Evolutionary conservation across 1,284 basidiomycete genomes (phyloP).

Genomic region (Malassezia caprae): DNA sequence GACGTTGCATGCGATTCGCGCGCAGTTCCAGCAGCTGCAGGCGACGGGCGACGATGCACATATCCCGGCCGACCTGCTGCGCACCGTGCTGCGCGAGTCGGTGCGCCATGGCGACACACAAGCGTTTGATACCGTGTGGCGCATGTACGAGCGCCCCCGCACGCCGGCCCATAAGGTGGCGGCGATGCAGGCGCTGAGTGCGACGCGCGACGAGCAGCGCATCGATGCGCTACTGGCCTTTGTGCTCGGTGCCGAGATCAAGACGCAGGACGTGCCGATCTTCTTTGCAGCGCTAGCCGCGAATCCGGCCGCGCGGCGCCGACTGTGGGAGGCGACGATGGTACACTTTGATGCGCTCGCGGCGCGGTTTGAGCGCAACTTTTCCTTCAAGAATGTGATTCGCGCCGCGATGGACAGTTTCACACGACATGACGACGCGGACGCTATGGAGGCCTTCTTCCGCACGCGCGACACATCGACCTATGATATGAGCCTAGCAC

Average conservation of each 20-base stretch:
- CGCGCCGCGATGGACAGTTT: conserved; percentile 58
- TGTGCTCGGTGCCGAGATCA: conserved; percentile 24
- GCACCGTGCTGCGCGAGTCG: conserved; percentile 47
- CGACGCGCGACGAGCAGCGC: conserved; percentile 32
- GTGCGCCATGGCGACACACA: conserved; percentile 64
- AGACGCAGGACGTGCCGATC: conserved; percentile 48
- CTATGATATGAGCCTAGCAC: conserved; percentile 57
- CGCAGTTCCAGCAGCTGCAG: conserved; percentile 64
- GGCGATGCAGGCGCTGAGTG: conserved; percentile 47
- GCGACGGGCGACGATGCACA: conserved; percentile 64
- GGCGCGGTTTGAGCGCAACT: conserved; percentile 57
- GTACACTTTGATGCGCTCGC: conserved; percentile 40
- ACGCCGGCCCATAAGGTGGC: conserved; percentile 52
- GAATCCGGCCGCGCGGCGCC: conserved; percentile 42
- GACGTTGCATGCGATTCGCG: conserved; percentile 56
- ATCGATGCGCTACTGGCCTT: conserved; percentile 36
- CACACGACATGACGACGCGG: conserved; percentile 62
- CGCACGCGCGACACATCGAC: conserved; percentile 45
- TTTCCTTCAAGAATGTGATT: conserved; percentile 42
- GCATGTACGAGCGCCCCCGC: conserved; percentile 57
- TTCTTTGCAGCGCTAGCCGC: conserved; percentile 40
- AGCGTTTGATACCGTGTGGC: conserved; percentile 58
- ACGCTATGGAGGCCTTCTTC: conserved; percentile 57
- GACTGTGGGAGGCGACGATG: conserved; percentile 47
- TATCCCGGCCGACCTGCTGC: conserved; percentile 57